Base-by-base conservation (phyloP, 2,329 filamentous ascomycete species). In the Alternaria viburni region DNA sequence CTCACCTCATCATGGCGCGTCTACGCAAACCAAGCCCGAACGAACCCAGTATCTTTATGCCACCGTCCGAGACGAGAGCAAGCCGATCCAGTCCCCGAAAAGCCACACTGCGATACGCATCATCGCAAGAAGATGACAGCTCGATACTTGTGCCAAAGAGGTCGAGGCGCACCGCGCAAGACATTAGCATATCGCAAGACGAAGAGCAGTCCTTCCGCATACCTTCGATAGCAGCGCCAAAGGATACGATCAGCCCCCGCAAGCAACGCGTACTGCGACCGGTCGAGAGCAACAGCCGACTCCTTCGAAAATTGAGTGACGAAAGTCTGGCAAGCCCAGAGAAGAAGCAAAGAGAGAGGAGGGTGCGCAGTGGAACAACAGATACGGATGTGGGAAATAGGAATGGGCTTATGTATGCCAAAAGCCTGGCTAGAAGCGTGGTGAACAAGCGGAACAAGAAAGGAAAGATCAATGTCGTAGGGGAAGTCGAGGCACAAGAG, bases 201-300 rank as follows among this genome's bases (percentile, higher is more conserved):
- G 45, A 57, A 6, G 72, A 76, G 41, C 66, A 71, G 9, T 71
- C 71, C 6, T 69, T 74, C 52, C 61, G 72, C 15, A 61, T 71
- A 15, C 69, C 70, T 3, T 76, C 74, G 47, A 59, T 66, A 15
- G 47, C 67, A 4, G 50, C 64, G 10, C 50, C 64, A 8, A 50
- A 10, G 7, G 51, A 66, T 46, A 46, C 50, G 4, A 61, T 71
- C 3, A 73, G 70, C 41, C 74, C 76, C 6, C 73, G 69, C 25
- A 77, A 73, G 52, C 77, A 79, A 61, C 73, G 77, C 7, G 61
- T 76, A 10, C 64, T 80, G n/a, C 68, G 76, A 21, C 72, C 76
- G 9, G 69, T 79, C 8, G 72, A 73, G 26, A 74, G 74, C 50
- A 79, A 79, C 46, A 76, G 73, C 17, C 65, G 69, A 6, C 60